These are phyloP conservation scores for Metarhizium anisopliae DNA, from an alignment of 2,329 filamentous ascomycete species.

Conservation along the genomic window DNA sequence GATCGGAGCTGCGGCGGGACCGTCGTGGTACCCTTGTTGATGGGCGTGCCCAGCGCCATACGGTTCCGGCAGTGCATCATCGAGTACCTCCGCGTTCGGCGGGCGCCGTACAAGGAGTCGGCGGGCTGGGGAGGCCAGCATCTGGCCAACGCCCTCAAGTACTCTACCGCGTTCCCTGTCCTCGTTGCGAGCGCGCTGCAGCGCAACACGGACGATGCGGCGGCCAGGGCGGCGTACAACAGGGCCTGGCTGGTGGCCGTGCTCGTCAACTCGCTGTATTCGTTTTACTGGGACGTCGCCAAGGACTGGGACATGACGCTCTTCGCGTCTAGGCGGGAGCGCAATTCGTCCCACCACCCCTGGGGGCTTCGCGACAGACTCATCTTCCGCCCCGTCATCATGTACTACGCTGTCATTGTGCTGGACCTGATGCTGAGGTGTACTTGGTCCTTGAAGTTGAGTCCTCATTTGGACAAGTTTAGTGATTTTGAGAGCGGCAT, in stretches of 20 bases:
- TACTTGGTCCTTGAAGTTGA: constrained; percentile 86
- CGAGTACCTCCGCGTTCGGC: constrained; percentile 67
- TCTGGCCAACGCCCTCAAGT: constrained; percentile 89
- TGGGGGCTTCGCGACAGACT: constrained; percentile 70
- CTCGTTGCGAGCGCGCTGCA: constrained; percentile 72
- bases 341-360: constrained; percentile 56
- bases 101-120: constrained; percentile 43
- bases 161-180: constrained; percentile 88
- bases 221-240: constrained; percentile 35
- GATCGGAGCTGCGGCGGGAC: constrained; percentile 74
- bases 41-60: constrained; percentile 74
- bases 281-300: constrained; percentile 97
- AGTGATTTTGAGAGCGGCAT: constrained; percentile 83
- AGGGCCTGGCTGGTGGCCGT: constrained; percentile 62
- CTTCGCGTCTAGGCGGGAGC: constrained; percentile 51
- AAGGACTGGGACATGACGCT: constrained; percentile 95
- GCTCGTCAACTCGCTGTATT: constrained; percentile 78
- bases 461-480: constrained; percentile 71
- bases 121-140: constrained; percentile 76
- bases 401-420: constrained; percentile 77
- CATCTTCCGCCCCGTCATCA: constrained; percentile 58
- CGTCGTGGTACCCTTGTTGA: constrained; percentile 73
- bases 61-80: constrained; percentile 87
- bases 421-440: constrained; percentile 76
- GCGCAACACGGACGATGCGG: constrained; percentile 43